These are phyloP conservation scores for Breynia disticha DNA, from an alignment of 441 rosid genomes.

Conservation along the genomic window DNA sequence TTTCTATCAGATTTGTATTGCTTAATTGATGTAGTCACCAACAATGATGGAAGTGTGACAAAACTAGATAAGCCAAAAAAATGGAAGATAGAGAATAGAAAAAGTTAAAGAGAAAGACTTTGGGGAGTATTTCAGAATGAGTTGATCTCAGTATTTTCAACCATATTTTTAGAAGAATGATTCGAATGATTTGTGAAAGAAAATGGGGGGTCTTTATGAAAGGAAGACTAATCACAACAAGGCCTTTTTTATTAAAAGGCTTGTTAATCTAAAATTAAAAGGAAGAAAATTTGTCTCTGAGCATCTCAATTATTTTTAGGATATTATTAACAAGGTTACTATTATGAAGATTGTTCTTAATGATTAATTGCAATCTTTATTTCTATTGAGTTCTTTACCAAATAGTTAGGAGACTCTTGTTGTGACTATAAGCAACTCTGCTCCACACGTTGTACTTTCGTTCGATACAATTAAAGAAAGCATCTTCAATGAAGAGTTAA, in stretches of 20 bases:
- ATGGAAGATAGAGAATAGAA: too few relatives aligned
- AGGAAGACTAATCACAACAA: constrained; percentile 5
- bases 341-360: too few relatives aligned
- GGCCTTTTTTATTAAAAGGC: background rate
- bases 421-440: constrained; percentile 1
- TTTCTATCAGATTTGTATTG: too few relatives aligned
- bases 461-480: background rate
- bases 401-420: constrained; percentile 6
- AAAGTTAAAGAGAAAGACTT: too few relatives aligned
- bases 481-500: too few relatives aligned
- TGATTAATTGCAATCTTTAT: constrained; percentile 9
- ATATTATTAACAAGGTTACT: constrained; percentile 6
- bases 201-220: background rate
- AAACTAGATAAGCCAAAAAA: too few relatives aligned
- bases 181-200: too few relatives aligned
- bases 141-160: too few relatives aligned
- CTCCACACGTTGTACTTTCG: background rate
- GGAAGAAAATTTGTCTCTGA: background rate
- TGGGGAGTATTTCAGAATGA: too few relatives aligned
- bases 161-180: too few relatives aligned
- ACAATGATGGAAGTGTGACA: too few relatives aligned
- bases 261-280: constrained; percentile 4
- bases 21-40: too few relatives aligned
- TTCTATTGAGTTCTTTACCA: constrained; percentile 8
- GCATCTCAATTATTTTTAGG: constrained; percentile 1